Evolutionary conservation across 2,329 filamentous ascomycete genomes (phyloP).

Genomic region (Paracoccidioides lutzii): DNA sequence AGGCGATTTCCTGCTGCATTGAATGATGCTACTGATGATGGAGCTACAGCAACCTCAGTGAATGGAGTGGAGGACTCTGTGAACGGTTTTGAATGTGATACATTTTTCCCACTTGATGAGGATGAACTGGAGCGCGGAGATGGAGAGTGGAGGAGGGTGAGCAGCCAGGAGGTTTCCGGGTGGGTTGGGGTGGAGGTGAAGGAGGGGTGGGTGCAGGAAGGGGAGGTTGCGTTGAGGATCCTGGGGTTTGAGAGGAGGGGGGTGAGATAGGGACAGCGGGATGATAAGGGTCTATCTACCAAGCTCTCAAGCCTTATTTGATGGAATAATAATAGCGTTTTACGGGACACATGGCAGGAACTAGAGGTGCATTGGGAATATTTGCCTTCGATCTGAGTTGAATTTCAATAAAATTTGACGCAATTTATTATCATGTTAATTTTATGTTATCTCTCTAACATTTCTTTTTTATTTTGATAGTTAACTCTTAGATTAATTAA

Average conservation of each 20-base stretch:
- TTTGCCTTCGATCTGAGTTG: too few relatives aligned
- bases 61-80: slow-evolving; percentile 6
- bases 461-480: too few relatives aligned
- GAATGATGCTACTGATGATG: background rate
- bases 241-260: slow-evolving; percentile 30
- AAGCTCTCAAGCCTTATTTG: too few relatives aligned
- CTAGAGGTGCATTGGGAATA: too few relatives aligned
- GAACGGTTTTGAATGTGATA: slow-evolving; percentile 35
- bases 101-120: slow-evolving; percentile 32
- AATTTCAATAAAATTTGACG: too few relatives aligned
- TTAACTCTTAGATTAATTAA: too few relatives aligned
- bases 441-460: too few relatives aligned
- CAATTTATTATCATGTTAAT: too few relatives aligned
- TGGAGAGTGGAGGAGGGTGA: slow-evolving; percentile 22
- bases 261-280: background rate
- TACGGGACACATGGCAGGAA: too few relatives aligned
- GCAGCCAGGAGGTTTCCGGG: slow-evolving; percentile 22
- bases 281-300: too few relatives aligned
- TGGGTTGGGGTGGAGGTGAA: slow-evolving; percentile 33
- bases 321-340: too few relatives aligned
- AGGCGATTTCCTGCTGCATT: slow-evolving; percentile 12
- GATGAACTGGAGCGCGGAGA: slow-evolving; percentile 17
- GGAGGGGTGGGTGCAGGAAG: slow-evolving; percentile 35
- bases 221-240: slow-evolving; percentile 38
- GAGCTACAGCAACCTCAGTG: too few relatives aligned